A percentile compares a stretch with the other conserved stretches of the same genome.
Conservation (phyloP, 2,329 filamentous ascomycete genomes). For the Fusarium drepaniforme region DNA sequence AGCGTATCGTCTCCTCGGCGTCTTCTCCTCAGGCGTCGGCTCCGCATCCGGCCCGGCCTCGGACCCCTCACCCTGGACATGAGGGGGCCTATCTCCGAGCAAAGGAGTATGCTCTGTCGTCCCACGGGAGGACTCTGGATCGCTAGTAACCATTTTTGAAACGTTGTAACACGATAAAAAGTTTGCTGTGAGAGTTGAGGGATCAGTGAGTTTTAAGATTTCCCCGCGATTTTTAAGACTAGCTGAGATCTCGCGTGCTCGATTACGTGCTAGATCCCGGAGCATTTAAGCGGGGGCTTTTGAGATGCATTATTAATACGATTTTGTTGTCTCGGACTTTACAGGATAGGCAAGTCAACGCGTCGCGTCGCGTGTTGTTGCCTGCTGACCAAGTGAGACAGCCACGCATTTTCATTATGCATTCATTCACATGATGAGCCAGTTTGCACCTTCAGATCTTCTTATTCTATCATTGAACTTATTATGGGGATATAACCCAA, state of each 20-base stretch:
- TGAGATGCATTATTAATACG: conserved; percentile 5
- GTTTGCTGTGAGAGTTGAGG: not conserved
- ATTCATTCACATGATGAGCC: not conserved
- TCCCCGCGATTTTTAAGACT: conserved; percentile 10
- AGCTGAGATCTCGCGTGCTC: conserved; percentile 28
- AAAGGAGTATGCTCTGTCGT: conserved; percentile 22
- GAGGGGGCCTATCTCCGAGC: conserved; percentile 6
- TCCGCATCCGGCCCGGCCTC: not conserved
- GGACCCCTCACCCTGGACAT: conserved; percentile 2
- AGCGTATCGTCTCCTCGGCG: conserved; percentile 17
- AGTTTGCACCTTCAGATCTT: no score
- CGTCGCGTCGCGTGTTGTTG: not conserved
- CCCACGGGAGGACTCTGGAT: not conserved
- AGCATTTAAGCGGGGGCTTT: not conserved
- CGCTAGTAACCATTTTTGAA: not conserved
- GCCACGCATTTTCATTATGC: not conserved
- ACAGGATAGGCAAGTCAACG: not conserved
- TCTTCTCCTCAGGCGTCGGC: conserved; percentile 12
- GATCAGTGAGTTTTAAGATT: not conserved
- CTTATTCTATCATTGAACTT: no score
- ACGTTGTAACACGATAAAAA: not conserved
- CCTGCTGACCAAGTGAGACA: not conserved
- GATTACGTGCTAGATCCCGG: conserved; percentile 7
- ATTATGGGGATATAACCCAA: no score
- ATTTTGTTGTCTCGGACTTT: not conserved